Conservation (phyloP, 345 rosid species). For the Lagerstroemia speciosa region DNA sequence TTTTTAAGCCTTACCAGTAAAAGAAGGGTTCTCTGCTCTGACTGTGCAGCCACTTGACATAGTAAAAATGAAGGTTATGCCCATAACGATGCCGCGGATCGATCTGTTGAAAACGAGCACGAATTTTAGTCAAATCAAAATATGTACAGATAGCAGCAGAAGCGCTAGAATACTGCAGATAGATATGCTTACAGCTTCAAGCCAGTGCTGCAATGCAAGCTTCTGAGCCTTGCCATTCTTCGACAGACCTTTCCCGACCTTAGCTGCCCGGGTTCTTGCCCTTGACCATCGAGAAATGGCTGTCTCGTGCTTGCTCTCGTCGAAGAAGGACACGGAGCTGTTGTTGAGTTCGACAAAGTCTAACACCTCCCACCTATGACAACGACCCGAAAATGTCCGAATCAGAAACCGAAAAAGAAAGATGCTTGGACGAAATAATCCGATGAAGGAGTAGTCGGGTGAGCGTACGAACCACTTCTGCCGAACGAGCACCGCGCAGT, state of each 20-base stretch:
- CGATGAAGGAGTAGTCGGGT: not conserved
- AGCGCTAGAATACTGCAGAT: not conserved
- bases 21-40: conserved; percentile 94
- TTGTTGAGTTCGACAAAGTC: conserved; percentile 81
- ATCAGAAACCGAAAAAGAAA: not conserved
- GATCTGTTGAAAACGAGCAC: conserved; percentile 38
- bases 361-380: conserved; percentile 75
- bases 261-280: conserved; percentile 91
- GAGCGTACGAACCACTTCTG: conserved; percentile 64
- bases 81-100: conserved; percentile 97
- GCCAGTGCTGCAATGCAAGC: conserved; percentile 89
- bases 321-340: conserved; percentile 85
- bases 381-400: not conserved
- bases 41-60: conserved; percentile 59
- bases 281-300: conserved; percentile 95
- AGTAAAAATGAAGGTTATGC: conserved; percentile 80
- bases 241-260: conserved; percentile 89
- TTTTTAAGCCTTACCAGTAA: conserved; percentile 54
- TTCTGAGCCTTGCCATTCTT: conserved; percentile 83
- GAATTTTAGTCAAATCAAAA: not conserved
- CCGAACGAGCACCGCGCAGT: conserved; percentile 81
- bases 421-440: not conserved
- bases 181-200: conserved; percentile 76
- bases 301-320: conserved; percentile 77
- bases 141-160: not conserved